phyloP scores from a whole-genome alignment of 176 grass and related monocot species.

The sorghum (Sorghum bicolor) region DNA sequence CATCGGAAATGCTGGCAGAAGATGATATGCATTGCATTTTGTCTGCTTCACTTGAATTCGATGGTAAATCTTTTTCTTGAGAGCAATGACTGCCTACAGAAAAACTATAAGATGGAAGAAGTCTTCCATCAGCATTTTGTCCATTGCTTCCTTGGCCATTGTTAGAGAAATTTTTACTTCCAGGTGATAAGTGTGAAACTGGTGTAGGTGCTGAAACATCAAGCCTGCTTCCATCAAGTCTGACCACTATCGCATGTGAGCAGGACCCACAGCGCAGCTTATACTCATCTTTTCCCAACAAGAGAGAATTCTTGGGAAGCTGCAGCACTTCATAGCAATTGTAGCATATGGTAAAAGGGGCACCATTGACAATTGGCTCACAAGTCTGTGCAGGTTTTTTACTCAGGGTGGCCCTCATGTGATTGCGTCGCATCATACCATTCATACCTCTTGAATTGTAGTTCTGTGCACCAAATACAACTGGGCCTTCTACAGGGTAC shows the following conservation, averaged over 20 bases:
- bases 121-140: constrained; percentile 36
- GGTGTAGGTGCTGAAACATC: constrained; percentile 59
- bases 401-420: constrained; percentile 46
- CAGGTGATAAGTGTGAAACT: constrained; percentile 35
- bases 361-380: constrained; percentile 65
- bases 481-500: constrained; percentile 31
- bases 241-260: constrained; percentile 63
- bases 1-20: constrained; percentile 57
- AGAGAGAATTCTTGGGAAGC: constrained; percentile 52
- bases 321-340: constrained; percentile 93
- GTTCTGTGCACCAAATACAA: constrained; percentile 36
- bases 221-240: constrained; percentile 68
- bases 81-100: constrained; percentile 58
- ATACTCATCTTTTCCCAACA: constrained; percentile 58
- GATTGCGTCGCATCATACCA: constrained; percentile 31
- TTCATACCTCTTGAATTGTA: constrained; percentile 44
- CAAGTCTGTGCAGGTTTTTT: constrained; percentile 57
- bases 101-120: constrained; percentile 73
- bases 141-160: constrained; percentile 37
- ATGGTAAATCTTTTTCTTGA: constrained; percentile 45
- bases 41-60: constrained; percentile 51
- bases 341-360: constrained; percentile 90
- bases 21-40: constrained; percentile 55
- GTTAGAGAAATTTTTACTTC: constrained; percentile 40
- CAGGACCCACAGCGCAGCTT: constrained; percentile 79